Conservation (phyloP, 352 stramenopile species). For the Phytophthora parvispora region DNA sequence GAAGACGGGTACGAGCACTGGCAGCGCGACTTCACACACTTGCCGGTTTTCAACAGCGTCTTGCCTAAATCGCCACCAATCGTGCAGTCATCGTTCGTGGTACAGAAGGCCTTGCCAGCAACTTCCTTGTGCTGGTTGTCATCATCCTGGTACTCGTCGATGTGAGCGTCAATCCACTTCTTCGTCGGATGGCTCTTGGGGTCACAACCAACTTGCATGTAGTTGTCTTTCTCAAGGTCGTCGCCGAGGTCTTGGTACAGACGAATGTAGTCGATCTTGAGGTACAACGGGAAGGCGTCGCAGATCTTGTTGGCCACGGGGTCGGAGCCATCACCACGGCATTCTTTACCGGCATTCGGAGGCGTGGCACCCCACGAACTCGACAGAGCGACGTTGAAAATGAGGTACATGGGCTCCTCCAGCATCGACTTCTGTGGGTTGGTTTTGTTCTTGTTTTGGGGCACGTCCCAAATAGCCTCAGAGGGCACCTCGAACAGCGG, state of each 20-base stretch:
- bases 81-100: slow-evolving; percentile 63
- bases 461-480: slow-evolving; percentile 45
- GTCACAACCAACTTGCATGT: slow-evolving; percentile 55
- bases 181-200: slow-evolving; percentile 53
- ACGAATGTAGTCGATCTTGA: slow-evolving; percentile 90
- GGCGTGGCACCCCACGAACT: slow-evolving; percentile 60
- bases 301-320: slow-evolving; percentile 56
- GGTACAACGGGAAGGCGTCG: slow-evolving; percentile 57
- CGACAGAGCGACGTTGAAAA: slow-evolving; percentile 95
- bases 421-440: slow-evolving; percentile 88
- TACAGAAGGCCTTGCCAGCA: slow-evolving; percentile 61
- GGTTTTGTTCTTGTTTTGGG: slow-evolving; percentile 41
- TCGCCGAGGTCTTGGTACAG: slow-evolving; percentile 82
- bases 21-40: slow-evolving; percentile 48
- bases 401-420: slow-evolving; percentile 94
- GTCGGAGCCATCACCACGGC: slow-evolving; percentile 33
- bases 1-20: slow-evolving; percentile 38
- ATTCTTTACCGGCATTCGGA: slow-evolving; percentile 30
- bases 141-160: slow-evolving; percentile 55
- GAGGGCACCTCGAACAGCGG: slow-evolving; percentile 86
- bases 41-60: slow-evolving; percentile 37
- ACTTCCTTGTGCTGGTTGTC: slow-evolving; percentile 67
- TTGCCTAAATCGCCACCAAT: slow-evolving; percentile 26
- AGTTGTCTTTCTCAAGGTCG: slow-evolving; percentile 36
- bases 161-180: slow-evolving; percentile 54